A percentile compares a stretch with the other conserved stretches of the same genome.
Conservation (phyloP, 1,284 basidiomycete species). For the Trichosporon faecale region DNA sequence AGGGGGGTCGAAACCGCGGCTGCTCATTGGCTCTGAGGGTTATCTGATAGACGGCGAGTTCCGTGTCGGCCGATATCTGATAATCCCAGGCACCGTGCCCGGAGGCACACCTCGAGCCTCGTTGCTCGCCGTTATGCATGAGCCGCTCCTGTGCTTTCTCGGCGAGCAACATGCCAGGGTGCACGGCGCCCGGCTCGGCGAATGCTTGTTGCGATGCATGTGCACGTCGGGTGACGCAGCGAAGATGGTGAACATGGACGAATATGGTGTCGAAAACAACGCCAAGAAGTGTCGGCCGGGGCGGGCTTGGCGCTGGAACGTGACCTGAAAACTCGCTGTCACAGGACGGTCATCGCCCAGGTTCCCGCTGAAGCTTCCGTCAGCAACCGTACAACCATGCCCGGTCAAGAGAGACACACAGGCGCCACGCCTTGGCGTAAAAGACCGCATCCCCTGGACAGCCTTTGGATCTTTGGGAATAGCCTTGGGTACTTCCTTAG, state of each 20-base stretch:
- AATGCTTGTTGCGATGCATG: background rate
- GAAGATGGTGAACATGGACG: background rate
- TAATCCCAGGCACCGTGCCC: background rate
- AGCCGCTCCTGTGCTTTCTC: background rate
- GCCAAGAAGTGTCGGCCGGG: background rate
- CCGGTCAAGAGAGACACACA: background rate
- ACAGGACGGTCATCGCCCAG: background rate
- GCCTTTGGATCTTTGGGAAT: background rate
- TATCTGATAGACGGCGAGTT: slow-evolving; percentile 8
- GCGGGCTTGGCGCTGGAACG: background rate
- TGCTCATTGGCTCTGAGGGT: background rate
- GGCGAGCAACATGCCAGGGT: background rate
- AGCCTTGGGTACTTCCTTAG: no score
- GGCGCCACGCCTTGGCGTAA: background rate
- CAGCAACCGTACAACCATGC: background rate
- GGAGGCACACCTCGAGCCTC: background rate
- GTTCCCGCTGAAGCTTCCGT: background rate
- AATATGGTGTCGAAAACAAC: background rate
- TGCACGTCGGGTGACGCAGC: background rate
- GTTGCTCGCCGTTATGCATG: background rate
- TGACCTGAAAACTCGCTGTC: background rate
- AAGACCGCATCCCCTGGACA: background rate
- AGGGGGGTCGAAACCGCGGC: background rate
- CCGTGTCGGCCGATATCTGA: slow-evolving; percentile 10
- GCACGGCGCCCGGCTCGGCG: background rate